A percentile compares a stretch with the other conserved stretches of the same genome.
phyloP scores from a whole-genome alignment of 768 basidiomycete genomes.

The Fistulinella prunicolor region DNA sequence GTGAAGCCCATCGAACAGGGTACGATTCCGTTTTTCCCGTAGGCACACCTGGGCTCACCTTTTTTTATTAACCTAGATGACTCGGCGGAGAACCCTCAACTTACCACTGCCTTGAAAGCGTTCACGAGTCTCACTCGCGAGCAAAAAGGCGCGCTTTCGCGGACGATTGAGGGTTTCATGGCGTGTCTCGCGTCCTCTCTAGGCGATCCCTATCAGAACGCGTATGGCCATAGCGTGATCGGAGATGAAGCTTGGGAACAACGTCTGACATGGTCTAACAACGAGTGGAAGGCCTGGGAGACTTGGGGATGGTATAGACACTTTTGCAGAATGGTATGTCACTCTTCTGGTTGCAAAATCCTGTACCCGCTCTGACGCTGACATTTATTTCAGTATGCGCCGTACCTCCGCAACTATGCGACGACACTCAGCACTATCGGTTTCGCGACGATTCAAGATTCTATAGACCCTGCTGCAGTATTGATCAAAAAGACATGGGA shows the following conservation, averaged over 20 bases:
- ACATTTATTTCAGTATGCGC: slow-evolving; percentile 56
- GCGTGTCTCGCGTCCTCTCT: slow-evolving; percentile 50
- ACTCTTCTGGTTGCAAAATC: slow-evolving; percentile 6
- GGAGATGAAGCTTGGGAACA: slow-evolving; percentile 67
- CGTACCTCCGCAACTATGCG: slow-evolving; percentile 72
- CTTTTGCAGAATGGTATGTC: slow-evolving; percentile 74
- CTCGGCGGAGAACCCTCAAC: slow-evolving; percentile 58
- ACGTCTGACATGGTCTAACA: slow-evolving; percentile 63
- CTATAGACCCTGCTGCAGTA: slow-evolving; percentile 52
- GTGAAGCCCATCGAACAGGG: slow-evolving; percentile 52
- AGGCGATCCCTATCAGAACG: slow-evolving; percentile 45
- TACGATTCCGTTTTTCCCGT: background rate
- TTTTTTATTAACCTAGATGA: slow-evolving; percentile 35
- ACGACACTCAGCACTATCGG: slow-evolving; percentile 69
- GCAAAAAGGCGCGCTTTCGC: slow-evolving; percentile 68
- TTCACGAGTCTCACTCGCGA: slow-evolving; percentile 71
- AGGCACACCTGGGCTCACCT: slow-evolving; percentile 3
- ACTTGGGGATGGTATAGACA: slow-evolving; percentile 92
- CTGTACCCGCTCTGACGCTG: background rate
- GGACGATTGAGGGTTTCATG: slow-evolving; percentile 76
- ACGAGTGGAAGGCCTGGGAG: slow-evolving; percentile 83
- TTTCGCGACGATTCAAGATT: slow-evolving; percentile 59
- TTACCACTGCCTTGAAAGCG: slow-evolving; percentile 73
- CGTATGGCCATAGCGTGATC: slow-evolving; percentile 54
- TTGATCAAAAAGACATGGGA: slow-evolving; percentile 70